Conservation (phyloP, 1,139 yeast genomes). For the Magnusiomyces sp. region DNA sequence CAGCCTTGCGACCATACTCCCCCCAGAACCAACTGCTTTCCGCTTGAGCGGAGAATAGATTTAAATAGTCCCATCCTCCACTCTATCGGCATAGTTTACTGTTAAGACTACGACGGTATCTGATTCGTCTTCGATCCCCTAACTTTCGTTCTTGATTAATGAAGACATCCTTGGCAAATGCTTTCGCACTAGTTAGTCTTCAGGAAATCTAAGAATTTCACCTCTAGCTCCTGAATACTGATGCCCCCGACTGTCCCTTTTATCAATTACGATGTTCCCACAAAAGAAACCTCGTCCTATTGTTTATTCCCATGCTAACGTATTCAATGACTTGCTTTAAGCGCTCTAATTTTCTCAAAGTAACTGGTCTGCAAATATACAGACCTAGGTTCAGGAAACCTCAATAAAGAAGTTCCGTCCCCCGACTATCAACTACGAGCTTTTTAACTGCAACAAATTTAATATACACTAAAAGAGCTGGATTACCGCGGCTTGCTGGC, state of each 20-base stretch:
- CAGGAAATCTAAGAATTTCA: no score
- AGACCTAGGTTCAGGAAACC: no score
- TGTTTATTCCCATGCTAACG: slow-evolving; percentile 36
- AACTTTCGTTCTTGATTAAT: no score
- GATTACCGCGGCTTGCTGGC: slow-evolving; percentile 5
- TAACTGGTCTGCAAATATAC: no score
- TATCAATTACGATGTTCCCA: slow-evolving; percentile 36
- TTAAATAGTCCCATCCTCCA: slow-evolving; percentile 34
- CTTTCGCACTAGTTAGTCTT: no score
- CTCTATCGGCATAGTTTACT: slow-evolving; percentile 25
- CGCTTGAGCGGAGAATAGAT: slow-evolving; percentile 33
- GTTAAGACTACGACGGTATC: no score
- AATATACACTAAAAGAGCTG: no score
- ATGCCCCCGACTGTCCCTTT: slow-evolving; percentile 38
- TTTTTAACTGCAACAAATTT: slow-evolving; percentile 5
- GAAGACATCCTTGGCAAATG: no score
- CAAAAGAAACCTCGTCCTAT: slow-evolving; percentile 35
- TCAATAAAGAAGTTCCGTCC: slow-evolving; percentile 20
- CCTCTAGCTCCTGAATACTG: no score
- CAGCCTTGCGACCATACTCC: no score
- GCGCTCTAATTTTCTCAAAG: no score
- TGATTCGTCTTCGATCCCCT: no score
- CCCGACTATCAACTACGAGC: slow-evolving; percentile 6
- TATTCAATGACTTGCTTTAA: slow-evolving; percentile 36
- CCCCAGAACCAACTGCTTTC: slow-evolving; percentile 37